Evolutionary conservation across 225 moss, liverwort and hornwort species (phyloP), one percentile per base, ranked within the genome.

Genomic region (Thuidium tamariscinum): DNA sequence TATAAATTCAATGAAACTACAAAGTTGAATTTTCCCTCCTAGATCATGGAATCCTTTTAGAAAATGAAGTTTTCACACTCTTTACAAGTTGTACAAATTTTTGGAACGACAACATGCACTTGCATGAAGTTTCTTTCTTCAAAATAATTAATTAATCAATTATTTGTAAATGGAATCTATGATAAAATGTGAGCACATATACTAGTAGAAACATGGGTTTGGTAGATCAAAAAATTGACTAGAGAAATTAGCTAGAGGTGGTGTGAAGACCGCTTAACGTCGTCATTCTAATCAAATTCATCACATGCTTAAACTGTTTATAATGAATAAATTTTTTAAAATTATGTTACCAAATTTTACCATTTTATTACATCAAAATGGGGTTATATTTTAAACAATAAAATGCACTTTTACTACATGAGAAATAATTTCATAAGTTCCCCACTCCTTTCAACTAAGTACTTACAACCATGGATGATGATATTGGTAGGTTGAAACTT

Each of bases 371-470:
- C 12, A 49, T 74, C 12, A 34, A 49, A 49, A 13, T 1, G 1
- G 2, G 18, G 7, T 30, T 46, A 2, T 30, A 46, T 10, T 30
- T 48, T 46, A 48, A 70, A 48, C 0, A 0, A 30, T 46, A 7
- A 19, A 11, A 49, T 49, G 32, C 20, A 20, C 18, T 7, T 30
- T 10, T 2, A 30, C 6, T 0, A 32, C 21, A 34, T 0, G 0
- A 0, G 1, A 13, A 49, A 20, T 12, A 49, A 74, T 7, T 20
- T 21, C 5, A 7, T 74, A 13, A 74, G n/a, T n/a, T n/a, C 1
- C 1, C 12, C 5, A 4, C 4, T 74, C 32, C 1, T 32, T 0
- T 49, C 7, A 20, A 74, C 7, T 12, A 74, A 49, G 12, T 49
- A 32, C 12, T 74, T 49, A 20, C 49, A 74, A 74, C 7, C 13